These are phyloP conservation scores for Mycena capillaripes DNA, from an alignment of 768 basidiomycete genomes.

Conservation along the genomic window DNA sequence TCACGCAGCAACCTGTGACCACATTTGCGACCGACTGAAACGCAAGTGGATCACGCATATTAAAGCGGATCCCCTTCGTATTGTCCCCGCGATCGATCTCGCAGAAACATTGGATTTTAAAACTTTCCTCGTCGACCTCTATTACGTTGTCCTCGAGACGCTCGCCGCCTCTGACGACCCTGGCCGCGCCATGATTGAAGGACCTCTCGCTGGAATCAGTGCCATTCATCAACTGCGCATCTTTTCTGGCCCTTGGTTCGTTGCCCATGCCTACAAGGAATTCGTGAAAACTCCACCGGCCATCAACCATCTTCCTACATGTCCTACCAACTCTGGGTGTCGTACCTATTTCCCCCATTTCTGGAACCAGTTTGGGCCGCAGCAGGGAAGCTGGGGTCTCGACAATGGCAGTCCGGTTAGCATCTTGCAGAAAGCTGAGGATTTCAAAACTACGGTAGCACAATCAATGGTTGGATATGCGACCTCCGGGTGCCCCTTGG, in stretches of 20 bases:
- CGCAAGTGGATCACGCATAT: constrained; percentile 14
- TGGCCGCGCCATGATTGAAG: not conserved
- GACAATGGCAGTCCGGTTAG: not conserved
- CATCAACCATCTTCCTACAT: not conserved
- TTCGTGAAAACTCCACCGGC: not conserved
- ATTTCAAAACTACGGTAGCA: not conserved
- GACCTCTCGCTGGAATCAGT: not conserved
- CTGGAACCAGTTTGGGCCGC: not conserved
- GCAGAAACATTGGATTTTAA: not conserved
- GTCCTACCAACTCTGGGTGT: not conserved
- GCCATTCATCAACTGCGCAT: constrained; percentile 8
- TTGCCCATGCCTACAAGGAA: not conserved
- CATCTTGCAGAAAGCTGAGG: not conserved
- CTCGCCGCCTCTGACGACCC: not conserved
- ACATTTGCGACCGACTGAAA: not conserved
- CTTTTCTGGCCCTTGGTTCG: constrained; percentile 16
- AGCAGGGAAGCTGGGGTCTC: not conserved
- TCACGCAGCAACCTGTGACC: not conserved
- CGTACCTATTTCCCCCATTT: not conserved
- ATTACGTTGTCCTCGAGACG: constrained; percentile 10
- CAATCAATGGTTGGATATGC: not conserved
- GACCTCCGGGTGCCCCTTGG: not conserved
- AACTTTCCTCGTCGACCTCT: constrained; percentile 22
- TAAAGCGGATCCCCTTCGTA: not conserved
- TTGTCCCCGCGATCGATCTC: constrained; percentile 14